A percentile compares a stretch with the other conserved stretches of the same genome.
phyloP scores from a whole-genome alignment of 768 basidiomycete species.

The Hemileccinum impolitum region DNA sequence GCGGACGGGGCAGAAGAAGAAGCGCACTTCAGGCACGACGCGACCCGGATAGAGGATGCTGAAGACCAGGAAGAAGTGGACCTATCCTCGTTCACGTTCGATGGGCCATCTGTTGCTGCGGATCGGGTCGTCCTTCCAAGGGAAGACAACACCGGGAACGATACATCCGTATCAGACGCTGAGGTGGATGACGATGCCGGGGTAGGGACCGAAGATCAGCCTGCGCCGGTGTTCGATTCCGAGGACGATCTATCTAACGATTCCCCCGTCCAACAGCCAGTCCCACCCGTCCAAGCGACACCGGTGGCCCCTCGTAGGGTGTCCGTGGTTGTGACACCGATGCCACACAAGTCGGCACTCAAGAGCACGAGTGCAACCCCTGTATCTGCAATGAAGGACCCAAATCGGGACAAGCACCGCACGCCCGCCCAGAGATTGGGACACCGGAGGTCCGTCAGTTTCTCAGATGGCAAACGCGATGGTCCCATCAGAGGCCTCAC shows the following conservation, averaged over 20 bases:
- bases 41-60: constrained; percentile 37
- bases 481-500: constrained; percentile 79
- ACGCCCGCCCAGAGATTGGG: constrained; percentile 50
- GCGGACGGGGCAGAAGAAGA: constrained; percentile 15
- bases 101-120: constrained; percentile 52
- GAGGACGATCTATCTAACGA: constrained; percentile 39
- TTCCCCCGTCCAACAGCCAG: constrained; percentile 4
- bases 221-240: constrained; percentile 22
- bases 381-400: constrained; percentile 54
- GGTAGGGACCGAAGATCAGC: background rate
- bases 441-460: constrained; percentile 87
- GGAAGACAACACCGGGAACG: constrained; percentile 30
- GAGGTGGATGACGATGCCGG: constrained; percentile 22
- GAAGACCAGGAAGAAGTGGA: constrained; percentile 68
- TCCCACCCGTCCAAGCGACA: constrained; percentile 12
- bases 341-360: constrained; percentile 39
- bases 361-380: constrained; percentile 52
- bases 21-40: constrained; percentile 15
- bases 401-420: constrained; percentile 44
- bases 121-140: constrained; percentile 47
- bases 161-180: constrained; percentile 41
- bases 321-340: constrained; percentile 18
- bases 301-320: constrained; percentile 17
- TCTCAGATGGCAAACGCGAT: constrained; percentile 89
- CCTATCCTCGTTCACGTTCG: constrained; percentile 70